Evolutionary conservation across 768 basidiomycete genomes (phyloP).

Genomic region (Tylopilus sp.): DNA sequence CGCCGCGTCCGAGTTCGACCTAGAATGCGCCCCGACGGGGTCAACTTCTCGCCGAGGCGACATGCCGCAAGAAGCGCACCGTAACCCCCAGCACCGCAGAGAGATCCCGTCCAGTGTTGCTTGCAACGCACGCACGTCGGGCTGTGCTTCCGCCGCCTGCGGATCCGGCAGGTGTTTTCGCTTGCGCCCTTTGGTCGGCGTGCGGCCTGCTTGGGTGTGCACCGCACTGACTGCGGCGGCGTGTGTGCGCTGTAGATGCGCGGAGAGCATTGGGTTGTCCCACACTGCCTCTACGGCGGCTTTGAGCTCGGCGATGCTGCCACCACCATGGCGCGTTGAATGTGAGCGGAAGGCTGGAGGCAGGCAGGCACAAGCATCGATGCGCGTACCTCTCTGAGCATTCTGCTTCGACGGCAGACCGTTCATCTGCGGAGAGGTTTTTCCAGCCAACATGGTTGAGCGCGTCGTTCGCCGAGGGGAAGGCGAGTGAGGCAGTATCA

Average conservation of each 20-base stretch:
- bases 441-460: constrained; percentile 22
- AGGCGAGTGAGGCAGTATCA: constrained; percentile 21
- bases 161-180: constrained; percentile 32
- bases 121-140: constrained; percentile 49
- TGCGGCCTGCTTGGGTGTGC: constrained; percentile 33
- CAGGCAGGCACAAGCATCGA: neutral
- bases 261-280: constrained; percentile 54
- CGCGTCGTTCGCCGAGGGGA: constrained; percentile 6
- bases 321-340: neutral
- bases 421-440: constrained; percentile 24
- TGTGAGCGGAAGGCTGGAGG: neutral
- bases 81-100: constrained; percentile 60
- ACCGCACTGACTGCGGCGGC: constrained; percentile 41
- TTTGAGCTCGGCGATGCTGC: constrained; percentile 53
- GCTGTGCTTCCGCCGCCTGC: constrained; percentile 29
- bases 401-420: constrained; percentile 35
- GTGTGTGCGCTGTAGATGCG: constrained; percentile 52
- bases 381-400: constrained; percentile 37
- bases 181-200: constrained; percentile 27
- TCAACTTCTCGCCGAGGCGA: neutral
- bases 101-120: constrained; percentile 47
- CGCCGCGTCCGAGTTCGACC: constrained; percentile 50
- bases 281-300: constrained; percentile 44
- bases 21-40: constrained; percentile 25
- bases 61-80: constrained; percentile 37